Base-by-base conservation (phyloP, 768 basidiomycete species). In the Cystofilobasidium capitatum region DNA sequence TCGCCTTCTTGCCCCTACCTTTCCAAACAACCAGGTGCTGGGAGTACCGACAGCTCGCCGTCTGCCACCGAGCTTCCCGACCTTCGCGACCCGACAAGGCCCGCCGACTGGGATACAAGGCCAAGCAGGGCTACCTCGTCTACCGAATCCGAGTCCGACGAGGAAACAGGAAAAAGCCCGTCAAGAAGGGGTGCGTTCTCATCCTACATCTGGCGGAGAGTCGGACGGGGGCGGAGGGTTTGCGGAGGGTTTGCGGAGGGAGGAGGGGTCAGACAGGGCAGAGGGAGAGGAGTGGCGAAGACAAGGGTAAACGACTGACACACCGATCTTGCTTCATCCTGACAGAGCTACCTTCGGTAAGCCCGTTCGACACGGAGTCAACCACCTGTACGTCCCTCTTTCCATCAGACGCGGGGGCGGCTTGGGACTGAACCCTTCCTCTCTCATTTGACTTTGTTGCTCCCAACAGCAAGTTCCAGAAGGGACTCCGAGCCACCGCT, bases 71-170 rank as follows among this genome's bases (percentile, higher is more conserved):
- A 74, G 94, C 93, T 55, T 92, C 93, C 71, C 89, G 94, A 70
- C 94, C 96, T 57, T 97, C 94, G 57, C 89, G 96, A 76, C 96
- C 96, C 64, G 96, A 99, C 83, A 99, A 97, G 83, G 96, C 96
- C 71, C 89, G 96, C 77, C 87, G 93, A 72, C 82, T 99, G 70
- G 96, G 96, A 58, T 99, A 98, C 86, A 99, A 97, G 83, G 92
- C 96, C 78, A 99, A 99, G 85, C 96, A 99, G 81, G 96, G 96
- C 74, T 99, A 91, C 78, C 88, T 98, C 72, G 80, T 99, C 81
- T 99, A 99, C 82, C 90, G 96, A 75, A 82, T 99, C 74, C 89
- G 96, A 72, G 94, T 99, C 72, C 86, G 96, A 75, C 85, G 93
- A 71, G 96, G 96, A 78, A 97, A 97, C 85, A 86, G 96, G 81